phyloP scores from a whole-genome alignment of 495 filamentous ascomycete species.

The Penicillium verhagenii region DNA sequence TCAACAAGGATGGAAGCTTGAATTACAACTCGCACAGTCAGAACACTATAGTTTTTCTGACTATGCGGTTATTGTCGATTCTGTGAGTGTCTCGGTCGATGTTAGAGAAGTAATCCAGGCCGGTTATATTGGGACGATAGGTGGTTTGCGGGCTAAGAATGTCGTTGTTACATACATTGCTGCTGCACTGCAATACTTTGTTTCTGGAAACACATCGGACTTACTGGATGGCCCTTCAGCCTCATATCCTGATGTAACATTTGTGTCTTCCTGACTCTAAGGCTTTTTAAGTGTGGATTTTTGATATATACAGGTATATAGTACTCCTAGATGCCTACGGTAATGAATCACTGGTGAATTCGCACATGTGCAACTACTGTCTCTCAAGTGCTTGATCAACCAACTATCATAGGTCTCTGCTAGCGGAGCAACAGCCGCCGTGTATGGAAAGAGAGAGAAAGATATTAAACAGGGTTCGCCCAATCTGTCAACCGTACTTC shows the following conservation, averaged over 20 bases:
- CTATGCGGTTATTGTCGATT: conserved; percentile 47
- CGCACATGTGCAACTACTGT: too few species aligned
- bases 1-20: conserved; percentile 25
- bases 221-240: conserved; percentile 5
- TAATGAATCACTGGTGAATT: too few species aligned
- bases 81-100: conserved; percentile 2
- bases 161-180: not conserved
- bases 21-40: conserved; percentile 21
- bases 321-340: too few species aligned
- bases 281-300: too few species aligned
- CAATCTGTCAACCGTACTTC: not conserved
- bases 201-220: not conserved
- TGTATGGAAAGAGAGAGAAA: too few species aligned
- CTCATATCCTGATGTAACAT: conserved; percentile 1
- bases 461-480: not conserved
- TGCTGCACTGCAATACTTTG: conserved; percentile 1
- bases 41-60: conserved; percentile 30
- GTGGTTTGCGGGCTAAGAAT: conserved; percentile 2
- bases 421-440: too few species aligned
- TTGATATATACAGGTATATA: too few species aligned
- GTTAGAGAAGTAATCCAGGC: conserved; percentile 1
- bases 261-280: conserved; percentile 5
- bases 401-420: too few species aligned
- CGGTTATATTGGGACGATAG: conserved; percentile 2
- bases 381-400: too few species aligned